Base-by-base conservation (phyloP, 75 land plant species). In the Cunninghamia lanceolata region DNA sequence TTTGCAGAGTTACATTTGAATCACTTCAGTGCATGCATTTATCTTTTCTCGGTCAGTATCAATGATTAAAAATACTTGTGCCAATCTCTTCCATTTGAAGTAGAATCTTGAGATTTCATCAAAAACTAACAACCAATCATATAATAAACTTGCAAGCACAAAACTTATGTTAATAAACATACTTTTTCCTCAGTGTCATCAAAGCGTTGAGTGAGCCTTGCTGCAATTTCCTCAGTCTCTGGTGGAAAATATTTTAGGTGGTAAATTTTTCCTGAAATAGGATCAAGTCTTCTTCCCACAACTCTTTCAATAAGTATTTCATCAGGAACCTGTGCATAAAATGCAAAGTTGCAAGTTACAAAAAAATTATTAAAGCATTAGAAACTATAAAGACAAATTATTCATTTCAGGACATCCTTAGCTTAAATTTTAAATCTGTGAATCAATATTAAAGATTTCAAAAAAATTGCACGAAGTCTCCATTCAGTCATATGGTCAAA, bases 121-220 rank as follows among this genome's bases (percentile, higher is more conserved):
- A 34, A 73, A 73, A 73, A 73, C 3, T 13, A 25, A 43, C 30
- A 9, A 80, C 82, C 47, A 13, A n/a, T n/a, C 34, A 80, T 45
- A 42, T 14, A 42, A 80, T 80, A 25, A 80, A 77, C 17, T 77
- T 25, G 39, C 1, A 77, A 77, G 25, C 7, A 77, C 42, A 40
- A 39, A 77, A 77, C 80, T 77, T 84, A 39, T 7, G n/a, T 25
- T 21, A 9, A 34, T 73, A 13, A 9, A 43, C 75, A 15, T 90
- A 95, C 99, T 88, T 97, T 97, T 86, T 95, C 96, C 86, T 92
- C 94, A 10, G 96, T 96, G 86, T 97, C 99, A 92, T 97, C 99
- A 77, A 91, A 79, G 28, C 99, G 98, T 34, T 91, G 94, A 14
- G 93, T 86, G 52, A 97, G 94, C 45, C 99, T 90, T 42, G 89